These are phyloP conservation scores for Castanopsis chinensis DNA, from an alignment of 306 rosid genomes.

Conservation along the genomic window DNA sequence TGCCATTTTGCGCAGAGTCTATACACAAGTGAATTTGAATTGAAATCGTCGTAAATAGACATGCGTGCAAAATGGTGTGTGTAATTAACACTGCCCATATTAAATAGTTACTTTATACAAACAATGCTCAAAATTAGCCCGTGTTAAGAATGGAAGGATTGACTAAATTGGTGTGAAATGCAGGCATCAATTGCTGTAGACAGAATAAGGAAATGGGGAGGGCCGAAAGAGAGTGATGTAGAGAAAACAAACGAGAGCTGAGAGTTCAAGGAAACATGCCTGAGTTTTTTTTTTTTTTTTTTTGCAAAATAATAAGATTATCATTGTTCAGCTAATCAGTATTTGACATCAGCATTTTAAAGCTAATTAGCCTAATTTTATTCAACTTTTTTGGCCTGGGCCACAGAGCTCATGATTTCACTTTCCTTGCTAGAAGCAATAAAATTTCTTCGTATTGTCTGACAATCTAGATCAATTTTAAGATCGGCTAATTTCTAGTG, in stretches of 20 bases:
- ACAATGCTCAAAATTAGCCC: not conserved
- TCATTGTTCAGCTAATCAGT: not conserved
- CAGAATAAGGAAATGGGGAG: slow-evolving; percentile 53
- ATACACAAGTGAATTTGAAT: too few relatives aligned
- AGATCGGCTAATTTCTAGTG: too few relatives aligned
- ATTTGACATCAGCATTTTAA: not conserved
- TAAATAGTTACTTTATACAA: not conserved
- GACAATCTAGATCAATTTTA: too few relatives aligned
- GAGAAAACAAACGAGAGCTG: not conserved
- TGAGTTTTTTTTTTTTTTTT: not conserved
- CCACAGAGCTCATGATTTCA: too few relatives aligned
- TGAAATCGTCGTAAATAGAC: too few relatives aligned
- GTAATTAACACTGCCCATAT: too few relatives aligned
- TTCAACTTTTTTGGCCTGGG: too few relatives aligned
- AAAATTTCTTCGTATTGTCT: too few relatives aligned
- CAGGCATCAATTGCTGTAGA: slow-evolving; percentile 50
- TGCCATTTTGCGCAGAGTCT: too few relatives aligned
- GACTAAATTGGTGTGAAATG: slow-evolving; percentile 7
- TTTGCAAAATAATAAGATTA: not conserved
- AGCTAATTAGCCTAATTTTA: not conserved
- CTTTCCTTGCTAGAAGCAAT: too few relatives aligned
- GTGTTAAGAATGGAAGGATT: not conserved
- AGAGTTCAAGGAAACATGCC: not conserved
- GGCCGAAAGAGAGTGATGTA: slow-evolving; percentile 1
- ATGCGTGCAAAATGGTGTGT: too few relatives aligned